phyloP scores from a whole-genome alignment of 148 eudicot species.

The Vaccinium corymbosum region DNA sequence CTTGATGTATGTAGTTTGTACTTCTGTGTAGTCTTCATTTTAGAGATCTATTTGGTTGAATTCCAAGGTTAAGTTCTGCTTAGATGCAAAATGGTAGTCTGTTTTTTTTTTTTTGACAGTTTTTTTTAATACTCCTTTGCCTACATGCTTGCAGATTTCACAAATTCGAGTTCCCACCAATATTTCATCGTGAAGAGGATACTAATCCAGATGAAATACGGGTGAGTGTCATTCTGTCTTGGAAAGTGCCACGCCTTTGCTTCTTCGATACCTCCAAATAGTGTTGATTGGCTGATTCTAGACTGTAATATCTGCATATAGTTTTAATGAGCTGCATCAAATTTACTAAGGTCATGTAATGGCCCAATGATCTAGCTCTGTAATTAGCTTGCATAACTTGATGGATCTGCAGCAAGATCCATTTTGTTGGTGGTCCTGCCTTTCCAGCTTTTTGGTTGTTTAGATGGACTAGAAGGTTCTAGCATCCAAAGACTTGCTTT shows the following conservation, averaged over 20 bases:
- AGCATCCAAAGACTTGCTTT: slow-evolving; percentile 1
- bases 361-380: background rate
- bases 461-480: slow-evolving; percentile 2
- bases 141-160: slow-evolving; percentile 72
- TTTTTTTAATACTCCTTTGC: slow-evolving; percentile 4
- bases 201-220: slow-evolving; percentile 80
- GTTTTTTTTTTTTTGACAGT: background rate
- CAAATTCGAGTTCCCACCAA: slow-evolving; percentile 87
- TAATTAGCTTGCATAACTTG: background rate
- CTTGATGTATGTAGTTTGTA: slow-evolving; percentile 60
- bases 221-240: slow-evolving; percentile 43
- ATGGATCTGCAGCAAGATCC: background rate
- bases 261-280: background rate
- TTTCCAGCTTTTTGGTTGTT: background rate
- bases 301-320: background rate
- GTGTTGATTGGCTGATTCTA: background rate
- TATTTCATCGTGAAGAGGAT: slow-evolving; percentile 90
- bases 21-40: slow-evolving; percentile 1
- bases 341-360: background rate
- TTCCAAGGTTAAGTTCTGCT: background rate
- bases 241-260: background rate
- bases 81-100: slow-evolving; percentile 3
- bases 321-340: background rate
- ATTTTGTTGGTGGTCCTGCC: background rate
- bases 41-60: background rate